A percentile compares a stretch with the other conserved stretches of the same genome.
These are phyloP conservation scores for Luffa acutangula DNA, from an alignment of 306 rosid genomes.

Conservation along the genomic window DNA sequence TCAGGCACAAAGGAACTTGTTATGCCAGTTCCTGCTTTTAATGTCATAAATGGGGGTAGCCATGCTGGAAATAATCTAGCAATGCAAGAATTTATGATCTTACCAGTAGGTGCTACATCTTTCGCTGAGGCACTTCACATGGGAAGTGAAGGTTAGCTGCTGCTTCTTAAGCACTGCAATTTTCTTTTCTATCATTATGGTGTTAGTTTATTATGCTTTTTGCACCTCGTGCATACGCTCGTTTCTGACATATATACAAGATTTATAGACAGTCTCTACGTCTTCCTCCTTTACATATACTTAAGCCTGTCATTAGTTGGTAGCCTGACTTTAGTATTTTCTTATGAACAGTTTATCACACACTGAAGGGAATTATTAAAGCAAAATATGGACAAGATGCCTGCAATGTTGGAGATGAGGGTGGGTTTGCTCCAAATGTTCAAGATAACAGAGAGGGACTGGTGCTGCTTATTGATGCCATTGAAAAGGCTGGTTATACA, in stretches of 20 bases:
- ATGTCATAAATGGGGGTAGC: slow-evolving; percentile 92
- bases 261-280: neutral
- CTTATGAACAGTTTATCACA: slow-evolving; percentile 60
- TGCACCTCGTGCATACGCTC: slow-evolving; percentile 4
- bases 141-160: slow-evolving; percentile 94
- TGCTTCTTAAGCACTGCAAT: neutral
- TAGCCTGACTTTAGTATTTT: neutral
- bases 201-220: slow-evolving; percentile 1
- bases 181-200: neutral
- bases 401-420: slow-evolving; percentile 98
- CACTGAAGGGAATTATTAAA: slow-evolving; percentile 86
- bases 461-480: slow-evolving; percentile 88
- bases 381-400: slow-evolving; percentile 98
- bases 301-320: neutral
- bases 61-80: slow-evolving; percentile 98
- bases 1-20: slow-evolving; percentile 89
- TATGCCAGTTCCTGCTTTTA: slow-evolving; percentile 98
- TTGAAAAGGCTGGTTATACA: slow-evolving; percentile 93
- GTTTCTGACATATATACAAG: neutral
- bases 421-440: slow-evolving; percentile 97
- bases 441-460: slow-evolving; percentile 96
- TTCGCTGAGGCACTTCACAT: slow-evolving; percentile 82
- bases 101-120: slow-evolving; percentile 88
- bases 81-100: slow-evolving; percentile 96
- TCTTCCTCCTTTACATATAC: neutral